Conservation (phyloP, 1,284 basidiomycete species). For the Mrakiaceae sp. region DNA sequence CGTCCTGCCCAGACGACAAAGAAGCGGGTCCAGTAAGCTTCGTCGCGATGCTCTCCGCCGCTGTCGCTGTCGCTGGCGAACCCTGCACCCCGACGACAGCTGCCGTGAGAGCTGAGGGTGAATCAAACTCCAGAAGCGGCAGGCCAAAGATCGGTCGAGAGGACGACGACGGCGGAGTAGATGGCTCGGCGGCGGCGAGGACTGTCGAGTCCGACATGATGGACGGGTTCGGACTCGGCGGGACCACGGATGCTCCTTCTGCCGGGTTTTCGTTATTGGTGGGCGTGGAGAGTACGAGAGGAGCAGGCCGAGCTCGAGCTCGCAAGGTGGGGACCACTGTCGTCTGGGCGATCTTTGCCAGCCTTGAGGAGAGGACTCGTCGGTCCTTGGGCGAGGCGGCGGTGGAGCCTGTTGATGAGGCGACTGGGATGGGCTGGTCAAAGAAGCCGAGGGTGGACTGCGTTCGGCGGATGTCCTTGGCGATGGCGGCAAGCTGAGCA, state of each 20-base stretch:
- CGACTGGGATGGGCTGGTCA: conserved; percentile 10
- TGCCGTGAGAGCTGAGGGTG: background rate
- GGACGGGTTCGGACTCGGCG: conserved; percentile 2
- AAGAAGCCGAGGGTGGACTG: conserved; percentile 28
- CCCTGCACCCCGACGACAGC: conserved; percentile 24
- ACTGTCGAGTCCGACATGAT: conserved; percentile 9
- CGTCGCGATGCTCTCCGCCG: no score
- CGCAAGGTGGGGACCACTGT: background rate
- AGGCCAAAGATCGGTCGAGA: background rate
- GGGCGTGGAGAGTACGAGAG: background rate
- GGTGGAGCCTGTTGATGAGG: background rate
- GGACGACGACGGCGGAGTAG: background rate
- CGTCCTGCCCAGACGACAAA: no score
- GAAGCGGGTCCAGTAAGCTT: no score
- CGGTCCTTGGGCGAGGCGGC: no score
- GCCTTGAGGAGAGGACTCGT: background rate
- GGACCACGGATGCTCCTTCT: background rate
- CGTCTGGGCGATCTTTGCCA: background rate
- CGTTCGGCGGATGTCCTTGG: conserved; percentile 28
- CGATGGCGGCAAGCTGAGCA: conserved; percentile 26
- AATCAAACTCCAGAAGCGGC: background rate
- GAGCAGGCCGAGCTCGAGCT: no score
- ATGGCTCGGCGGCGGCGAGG: background rate
- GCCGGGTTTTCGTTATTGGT: no score
- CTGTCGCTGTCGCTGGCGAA: conserved; percentile 20